Evolutionary conservation across 129 eudicot genomes (phyloP).

Genomic region (Oenanthe sinensis): DNA sequence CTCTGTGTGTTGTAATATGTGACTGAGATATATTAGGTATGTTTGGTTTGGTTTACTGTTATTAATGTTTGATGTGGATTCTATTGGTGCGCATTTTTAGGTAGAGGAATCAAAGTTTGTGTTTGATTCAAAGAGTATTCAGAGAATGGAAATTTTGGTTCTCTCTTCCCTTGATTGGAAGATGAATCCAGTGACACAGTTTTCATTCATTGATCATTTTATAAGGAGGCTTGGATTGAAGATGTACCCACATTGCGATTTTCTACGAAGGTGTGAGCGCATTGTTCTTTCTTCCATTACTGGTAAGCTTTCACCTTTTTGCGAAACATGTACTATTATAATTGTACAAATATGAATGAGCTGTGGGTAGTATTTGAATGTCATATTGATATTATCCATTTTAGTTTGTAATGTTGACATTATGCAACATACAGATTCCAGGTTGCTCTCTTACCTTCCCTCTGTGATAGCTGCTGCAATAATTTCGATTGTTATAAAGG

Average conservation of each 20-base stretch:
- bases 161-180: slow-evolving; percentile 77
- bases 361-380: background rate
- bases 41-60: slow-evolving; percentile 26
- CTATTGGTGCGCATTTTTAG: slow-evolving; percentile 18
- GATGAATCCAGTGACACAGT: slow-evolving; percentile 83
- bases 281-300: slow-evolving; percentile 42
- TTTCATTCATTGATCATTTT: slow-evolving; percentile 73
- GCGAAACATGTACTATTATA: background rate
- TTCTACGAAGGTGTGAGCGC: slow-evolving; percentile 56
- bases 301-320: slow-evolving; percentile 43
- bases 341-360: background rate
- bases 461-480: slow-evolving; percentile 76
- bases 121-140: slow-evolving; percentile 73
- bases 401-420: slow-evolving; percentile 2
- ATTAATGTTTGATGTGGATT: slow-evolving; percentile 6
- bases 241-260: slow-evolving; percentile 50
- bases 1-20: slow-evolving; percentile 10
- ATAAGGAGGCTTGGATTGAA: slow-evolving; percentile 60
- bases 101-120: slow-evolving; percentile 57
- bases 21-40: background rate
- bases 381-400: background rate
- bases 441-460: slow-evolving; percentile 52
- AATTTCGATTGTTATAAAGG: slow-evolving; percentile 54
- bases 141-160: slow-evolving; percentile 89
- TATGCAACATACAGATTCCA: slow-evolving; percentile 42